Percentiles rank a stretch among this genome's conserved stretches.
Evolutionary conservation across 1,139 yeast genomes (phyloP).

Genomic region (Wickerhamomyces sp.): DNA sequence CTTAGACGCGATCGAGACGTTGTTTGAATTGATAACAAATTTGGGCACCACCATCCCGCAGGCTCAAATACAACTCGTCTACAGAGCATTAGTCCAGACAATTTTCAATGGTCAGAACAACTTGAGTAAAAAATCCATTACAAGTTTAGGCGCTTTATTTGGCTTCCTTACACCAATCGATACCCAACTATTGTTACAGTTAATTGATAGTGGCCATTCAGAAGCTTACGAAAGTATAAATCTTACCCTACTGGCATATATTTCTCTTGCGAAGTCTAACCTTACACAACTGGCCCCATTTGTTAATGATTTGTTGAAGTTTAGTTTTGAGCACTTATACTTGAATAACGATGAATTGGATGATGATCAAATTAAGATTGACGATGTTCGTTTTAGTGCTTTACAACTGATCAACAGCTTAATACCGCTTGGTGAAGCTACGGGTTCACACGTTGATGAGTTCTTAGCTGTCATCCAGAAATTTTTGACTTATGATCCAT

Average conservation of each 20-base stretch:
- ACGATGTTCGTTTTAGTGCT: conserved; percentile 47
- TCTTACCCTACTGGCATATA: conserved; percentile 23
- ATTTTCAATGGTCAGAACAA: conserved; percentile 42
- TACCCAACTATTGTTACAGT: conserved; percentile 9
- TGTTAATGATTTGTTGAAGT: conserved; percentile 21
- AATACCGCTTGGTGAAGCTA: conserved; percentile 25
- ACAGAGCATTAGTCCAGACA: conserved; percentile 34
- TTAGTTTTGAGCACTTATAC: conserved; percentile 26
- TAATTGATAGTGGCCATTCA: conserved; percentile 8
- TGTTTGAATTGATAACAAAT: conserved; percentile 51
- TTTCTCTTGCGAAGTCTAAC: conserved; percentile 26
- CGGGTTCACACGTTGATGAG: conserved; percentile 26
- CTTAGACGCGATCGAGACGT: conserved; percentile 60
- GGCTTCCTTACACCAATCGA: conserved; percentile 25
- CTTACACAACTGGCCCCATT: conserved; percentile 12
- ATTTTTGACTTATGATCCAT: conserved; percentile 58
- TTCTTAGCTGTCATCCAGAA: conserved; percentile 31
- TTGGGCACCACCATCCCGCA: conserved; percentile 45
- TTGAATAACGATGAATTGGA: conserved; percentile 24
- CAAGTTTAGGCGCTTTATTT: conserved; percentile 48
- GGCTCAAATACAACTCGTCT: conserved; percentile 31
- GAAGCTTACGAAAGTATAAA: conserved; percentile 16
- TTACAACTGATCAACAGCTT: conserved; percentile 36
- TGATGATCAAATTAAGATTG: conserved; percentile 35
- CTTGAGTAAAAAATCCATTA: conserved; percentile 48